These are phyloP conservation scores for Cryphonectria radicalis DNA, from an alignment of 2,329 filamentous ascomycete genomes.

Conservation along the genomic window DNA sequence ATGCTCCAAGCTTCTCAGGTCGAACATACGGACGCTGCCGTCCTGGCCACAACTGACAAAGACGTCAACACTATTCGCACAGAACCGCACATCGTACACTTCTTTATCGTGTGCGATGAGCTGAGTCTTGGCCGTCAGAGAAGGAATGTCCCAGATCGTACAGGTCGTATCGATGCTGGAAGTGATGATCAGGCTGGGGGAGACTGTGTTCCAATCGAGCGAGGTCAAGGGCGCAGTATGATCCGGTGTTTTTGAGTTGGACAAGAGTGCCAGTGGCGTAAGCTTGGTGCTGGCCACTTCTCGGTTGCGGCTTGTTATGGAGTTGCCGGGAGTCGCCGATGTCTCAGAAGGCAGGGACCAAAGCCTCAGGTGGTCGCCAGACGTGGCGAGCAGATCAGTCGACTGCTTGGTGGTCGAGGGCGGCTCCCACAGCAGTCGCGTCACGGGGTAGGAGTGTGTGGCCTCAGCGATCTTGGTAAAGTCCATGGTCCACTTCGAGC, in stretches of 20 bases:
- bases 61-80: slow-evolving; percentile 96
- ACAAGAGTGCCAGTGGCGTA: slow-evolving; percentile 88
- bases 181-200: slow-evolving; percentile 95
- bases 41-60: slow-evolving; percentile 98
- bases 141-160: slow-evolving; percentile 99
- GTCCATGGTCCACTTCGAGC: slow-evolving; percentile 77
- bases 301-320: slow-evolving; percentile 65
- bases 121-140: slow-evolving; percentile 95
- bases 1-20: slow-evolving; percentile 92
- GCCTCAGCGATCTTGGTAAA: slow-evolving; percentile 95
- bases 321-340: slow-evolving; percentile 66
- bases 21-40: slow-evolving; percentile 98
- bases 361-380: slow-evolving; percentile 88
- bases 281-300: slow-evolving; percentile 73
- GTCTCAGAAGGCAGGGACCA: slow-evolving; percentile 84
- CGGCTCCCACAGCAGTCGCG: slow-evolving; percentile 92
- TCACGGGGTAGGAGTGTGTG: slow-evolving; percentile 97
- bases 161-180: slow-evolving; percentile 99
- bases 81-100: slow-evolving; percentile 97
- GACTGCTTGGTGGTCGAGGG: slow-evolving; percentile 93
- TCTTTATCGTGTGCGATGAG: slow-evolving; percentile 99
- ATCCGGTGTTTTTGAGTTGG: slow-evolving; percentile 97
- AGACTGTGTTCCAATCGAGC: slow-evolving; percentile 97
- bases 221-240: slow-evolving; percentile 96
- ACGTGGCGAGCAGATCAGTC: slow-evolving; percentile 92